A percentile compares a stretch with the other conserved stretches of the same genome.
Conservation (phyloP, 495 filamentous ascomycete genomes). For the Xylaria longipes region DNA sequence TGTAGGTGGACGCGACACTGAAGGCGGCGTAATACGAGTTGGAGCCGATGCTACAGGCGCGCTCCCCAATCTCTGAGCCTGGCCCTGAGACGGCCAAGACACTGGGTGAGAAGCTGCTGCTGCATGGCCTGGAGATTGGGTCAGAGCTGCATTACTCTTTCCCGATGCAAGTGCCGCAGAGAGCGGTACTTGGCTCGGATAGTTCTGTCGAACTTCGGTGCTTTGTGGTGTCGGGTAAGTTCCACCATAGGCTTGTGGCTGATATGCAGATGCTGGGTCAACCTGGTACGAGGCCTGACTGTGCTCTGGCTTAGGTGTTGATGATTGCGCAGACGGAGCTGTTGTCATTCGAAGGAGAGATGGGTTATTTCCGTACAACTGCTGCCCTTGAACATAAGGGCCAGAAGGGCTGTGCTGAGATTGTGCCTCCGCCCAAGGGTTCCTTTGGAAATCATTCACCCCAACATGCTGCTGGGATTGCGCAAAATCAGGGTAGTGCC, state of each 20-base stretch:
- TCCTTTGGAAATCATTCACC: slow-evolving; percentile 15
- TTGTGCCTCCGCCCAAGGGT: slow-evolving; percentile 13
- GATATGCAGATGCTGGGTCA: slow-evolving; percentile 3
- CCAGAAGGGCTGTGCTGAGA: slow-evolving; percentile 4
- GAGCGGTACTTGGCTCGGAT: neutral
- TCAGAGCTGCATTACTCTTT: neutral
- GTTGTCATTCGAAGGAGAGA: neutral
- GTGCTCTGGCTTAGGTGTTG: slow-evolving; percentile 13
- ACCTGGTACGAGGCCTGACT: slow-evolving; percentile 10
- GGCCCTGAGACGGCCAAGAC: slow-evolving; percentile 16
- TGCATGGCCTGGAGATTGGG: neutral
- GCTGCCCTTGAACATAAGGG: slow-evolving; percentile 25
- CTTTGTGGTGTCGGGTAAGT: slow-evolving; percentile 3
- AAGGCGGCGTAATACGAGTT: neutral
- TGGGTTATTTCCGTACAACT: slow-evolving; percentile 14
- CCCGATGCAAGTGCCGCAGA: neutral
- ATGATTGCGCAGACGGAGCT: neutral
- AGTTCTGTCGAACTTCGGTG: neutral
- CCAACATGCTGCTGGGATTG: slow-evolving; percentile 22
- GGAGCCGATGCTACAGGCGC: slow-evolving; percentile 2
- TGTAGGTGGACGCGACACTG: slow-evolving; percentile 1
- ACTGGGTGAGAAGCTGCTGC: slow-evolving; percentile 2
- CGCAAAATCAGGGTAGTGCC: slow-evolving; percentile 5
- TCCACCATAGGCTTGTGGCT: slow-evolving; percentile 13
- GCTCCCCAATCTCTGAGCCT: slow-evolving; percentile 7